phyloP scores from a whole-genome alignment of 352 stramenopile genomes.

The Phytophthora tubulina region DNA sequence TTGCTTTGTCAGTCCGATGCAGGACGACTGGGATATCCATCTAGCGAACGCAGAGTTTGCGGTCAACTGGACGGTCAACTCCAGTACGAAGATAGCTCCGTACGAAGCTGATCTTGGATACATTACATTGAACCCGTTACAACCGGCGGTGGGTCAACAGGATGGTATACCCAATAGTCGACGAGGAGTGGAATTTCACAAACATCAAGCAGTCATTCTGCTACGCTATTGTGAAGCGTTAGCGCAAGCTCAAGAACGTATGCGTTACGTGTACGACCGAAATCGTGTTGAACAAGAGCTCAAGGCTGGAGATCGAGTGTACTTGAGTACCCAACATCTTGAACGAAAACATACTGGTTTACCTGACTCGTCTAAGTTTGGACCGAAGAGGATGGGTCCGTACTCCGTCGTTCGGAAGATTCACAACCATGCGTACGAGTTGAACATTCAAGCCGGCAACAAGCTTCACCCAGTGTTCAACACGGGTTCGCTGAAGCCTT shows the following conservation, averaged over 20 bases:
- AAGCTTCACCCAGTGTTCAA: constrained; percentile 27
- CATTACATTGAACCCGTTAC: background rate
- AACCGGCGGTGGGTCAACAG: background rate
- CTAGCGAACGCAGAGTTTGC: too few species aligned
- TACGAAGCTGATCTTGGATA: constrained; percentile 7
- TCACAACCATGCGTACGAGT: constrained; percentile 26
- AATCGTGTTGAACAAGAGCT: constrained; percentile 2
- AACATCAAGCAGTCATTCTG: constrained; percentile 20
- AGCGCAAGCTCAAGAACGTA: constrained; percentile 15
- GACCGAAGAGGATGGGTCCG: too few species aligned
- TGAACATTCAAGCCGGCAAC: constrained; percentile 30
- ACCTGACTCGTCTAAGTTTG: constrained; percentile 18
- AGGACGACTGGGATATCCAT: too few species aligned
- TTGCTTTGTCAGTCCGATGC: too few species aligned
- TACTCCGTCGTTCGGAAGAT: too few species aligned
- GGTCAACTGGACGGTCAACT: too few species aligned
- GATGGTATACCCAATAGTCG: background rate
- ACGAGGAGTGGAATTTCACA: constrained; percentile 2
- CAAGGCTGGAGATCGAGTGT: background rate
- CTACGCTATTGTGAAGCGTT: background rate
- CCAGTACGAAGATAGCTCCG: too few species aligned
- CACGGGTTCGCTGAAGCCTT: background rate
- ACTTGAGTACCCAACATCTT: constrained; percentile 24
- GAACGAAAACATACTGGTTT: constrained; percentile 20
- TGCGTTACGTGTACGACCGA: constrained; percentile 24